phyloP scores from a whole-genome alignment of 1,284 basidiomycete species.

The Ustilago sp. region DNA sequence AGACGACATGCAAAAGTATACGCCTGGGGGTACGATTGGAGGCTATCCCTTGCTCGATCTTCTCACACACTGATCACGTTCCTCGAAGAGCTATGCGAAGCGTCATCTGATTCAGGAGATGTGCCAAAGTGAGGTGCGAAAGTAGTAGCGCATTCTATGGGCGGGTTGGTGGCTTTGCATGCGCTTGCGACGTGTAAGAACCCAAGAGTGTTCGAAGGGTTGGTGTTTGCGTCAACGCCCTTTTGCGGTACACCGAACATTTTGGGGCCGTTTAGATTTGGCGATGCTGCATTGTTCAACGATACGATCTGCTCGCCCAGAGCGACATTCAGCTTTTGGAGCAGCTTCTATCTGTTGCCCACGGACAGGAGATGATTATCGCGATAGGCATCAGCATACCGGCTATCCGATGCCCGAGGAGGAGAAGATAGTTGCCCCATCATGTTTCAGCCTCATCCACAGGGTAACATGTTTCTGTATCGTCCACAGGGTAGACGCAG shows the following conservation, averaged over 20 bases:
- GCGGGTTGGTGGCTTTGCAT: constrained; percentile 68
- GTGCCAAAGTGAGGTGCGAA: constrained; percentile 59
- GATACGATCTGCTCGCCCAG: constrained; percentile 65
- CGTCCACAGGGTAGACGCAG: no score
- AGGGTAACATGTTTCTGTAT: no score
- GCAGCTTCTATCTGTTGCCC: constrained; percentile 68
- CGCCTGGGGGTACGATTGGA: constrained; percentile 69
- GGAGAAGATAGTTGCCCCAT: no score
- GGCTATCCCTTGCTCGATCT: constrained; percentile 43
- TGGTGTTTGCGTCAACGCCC: constrained; percentile 68
- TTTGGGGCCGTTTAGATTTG: constrained; percentile 65
- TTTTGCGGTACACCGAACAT: constrained; percentile 69
- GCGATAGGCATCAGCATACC: no score
- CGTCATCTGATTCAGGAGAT: constrained; percentile 24
- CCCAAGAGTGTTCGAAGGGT: constrained; percentile 64
- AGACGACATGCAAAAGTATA: constrained; percentile 55
- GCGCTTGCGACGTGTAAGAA: constrained; percentile 61
- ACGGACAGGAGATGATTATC: constrained; percentile 18
- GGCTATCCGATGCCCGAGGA: no score
- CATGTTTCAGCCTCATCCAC: no score
- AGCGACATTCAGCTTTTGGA: constrained; percentile 66
- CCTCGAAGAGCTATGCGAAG: constrained; percentile 49
- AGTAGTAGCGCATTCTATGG: constrained; percentile 70
- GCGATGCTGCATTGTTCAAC: constrained; percentile 64
- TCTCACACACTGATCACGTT: constrained; percentile 30